These are phyloP conservation scores for Claviceps paspali DNA, from an alignment of 2,329 filamentous ascomycete species.

Conservation along the genomic window DNA sequence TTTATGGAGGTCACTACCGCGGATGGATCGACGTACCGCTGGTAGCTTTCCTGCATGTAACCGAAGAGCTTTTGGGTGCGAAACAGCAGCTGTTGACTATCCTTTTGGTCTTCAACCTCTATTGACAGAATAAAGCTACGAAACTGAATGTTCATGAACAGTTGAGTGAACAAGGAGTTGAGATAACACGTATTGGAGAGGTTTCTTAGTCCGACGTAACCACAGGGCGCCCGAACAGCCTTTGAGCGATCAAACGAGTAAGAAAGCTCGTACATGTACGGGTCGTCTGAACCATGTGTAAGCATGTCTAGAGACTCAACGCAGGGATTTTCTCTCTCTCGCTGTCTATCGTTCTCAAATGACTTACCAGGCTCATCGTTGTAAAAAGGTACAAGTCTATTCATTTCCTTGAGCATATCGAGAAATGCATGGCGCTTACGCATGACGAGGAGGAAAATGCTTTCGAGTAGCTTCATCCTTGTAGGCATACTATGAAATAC, in stretches of 20 bases:
- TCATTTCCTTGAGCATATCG: slow-evolving; percentile 30
- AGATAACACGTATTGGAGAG: slow-evolving; percentile 94
- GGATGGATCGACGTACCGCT: slow-evolving; percentile 57
- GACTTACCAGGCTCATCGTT: slow-evolving; percentile 23
- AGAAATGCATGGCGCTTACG: slow-evolving; percentile 32
- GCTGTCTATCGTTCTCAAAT: neutral
- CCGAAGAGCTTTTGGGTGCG: slow-evolving; percentile 74
- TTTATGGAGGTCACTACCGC: slow-evolving; percentile 61
- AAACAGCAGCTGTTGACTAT: slow-evolving; percentile 51
- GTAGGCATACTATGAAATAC: slow-evolving; percentile 38
- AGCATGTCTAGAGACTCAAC: neutral
- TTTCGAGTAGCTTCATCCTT: slow-evolving; percentile 43
- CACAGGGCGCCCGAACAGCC: slow-evolving; percentile 58
- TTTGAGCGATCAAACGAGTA: slow-evolving; percentile 49
- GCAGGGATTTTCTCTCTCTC: neutral
- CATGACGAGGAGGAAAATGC: slow-evolving; percentile 41
- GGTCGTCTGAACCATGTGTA: slow-evolving; percentile 17
- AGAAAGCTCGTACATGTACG: slow-evolving; percentile 46
- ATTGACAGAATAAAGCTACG: slow-evolving; percentile 65
- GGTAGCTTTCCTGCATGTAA: slow-evolving; percentile 69
- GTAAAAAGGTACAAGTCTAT: slow-evolving; percentile 23
- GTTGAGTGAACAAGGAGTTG: slow-evolving; percentile 84
- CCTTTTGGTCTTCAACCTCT: slow-evolving; percentile 36
- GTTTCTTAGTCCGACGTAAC: slow-evolving; percentile 82
- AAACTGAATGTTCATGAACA: slow-evolving; percentile 91